Base-by-base conservation (phyloP, 768 basidiomycete species). In the Pulveroboletus sp. region DNA sequence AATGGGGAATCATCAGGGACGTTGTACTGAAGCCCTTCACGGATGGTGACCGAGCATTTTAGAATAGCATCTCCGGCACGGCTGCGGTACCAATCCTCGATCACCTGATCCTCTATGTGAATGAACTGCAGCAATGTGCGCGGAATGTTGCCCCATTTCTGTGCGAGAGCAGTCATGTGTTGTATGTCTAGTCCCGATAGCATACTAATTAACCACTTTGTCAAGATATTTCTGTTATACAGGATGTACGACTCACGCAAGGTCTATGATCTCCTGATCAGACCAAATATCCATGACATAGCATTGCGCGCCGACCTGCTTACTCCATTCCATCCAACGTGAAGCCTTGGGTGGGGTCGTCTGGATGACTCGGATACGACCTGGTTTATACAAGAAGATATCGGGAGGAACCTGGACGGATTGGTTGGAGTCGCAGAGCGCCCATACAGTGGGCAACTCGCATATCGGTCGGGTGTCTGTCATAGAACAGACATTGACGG, bases 281-380 rank as follows among this genome's bases (percentile, higher is more conserved):
- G 27, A 25, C 47, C 47, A 52, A 17, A 52, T 17, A 16, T 48
- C 25, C 51, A 48, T 51, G 1, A 47, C 21, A 5, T 38, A 47
- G 17, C 27, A 12, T 4, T 4, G 0, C 2, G 40, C 34, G 0
- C 25, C 23, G 13, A 3, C 2, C 4, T 41, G 25, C 9, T 43
- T 46, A 7, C 31, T 53, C 52, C 52, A 53, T 16, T 36, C 21
- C 5, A 39, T 38, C 44, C 45, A 50, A 2, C 25, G 35, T 0
- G 1, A 16, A 3, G 8, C 6, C 14, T 23, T 7, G 13, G 44
- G 42, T 10, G 24, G 10, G 3, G 46, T 47, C 2, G 34, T 4
- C 21, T 55, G 50, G 16, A 55, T 47, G 10, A 33, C 19, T 23
- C 20, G 29, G 11, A 46, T 6, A 14, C 5, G 14, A 1, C 13